A percentile compares a stretch with the other conserved stretches of the same genome.
Conservation (phyloP, 2,329 filamentous ascomycete genomes). For the Rutstroemia sydowiana region DNA sequence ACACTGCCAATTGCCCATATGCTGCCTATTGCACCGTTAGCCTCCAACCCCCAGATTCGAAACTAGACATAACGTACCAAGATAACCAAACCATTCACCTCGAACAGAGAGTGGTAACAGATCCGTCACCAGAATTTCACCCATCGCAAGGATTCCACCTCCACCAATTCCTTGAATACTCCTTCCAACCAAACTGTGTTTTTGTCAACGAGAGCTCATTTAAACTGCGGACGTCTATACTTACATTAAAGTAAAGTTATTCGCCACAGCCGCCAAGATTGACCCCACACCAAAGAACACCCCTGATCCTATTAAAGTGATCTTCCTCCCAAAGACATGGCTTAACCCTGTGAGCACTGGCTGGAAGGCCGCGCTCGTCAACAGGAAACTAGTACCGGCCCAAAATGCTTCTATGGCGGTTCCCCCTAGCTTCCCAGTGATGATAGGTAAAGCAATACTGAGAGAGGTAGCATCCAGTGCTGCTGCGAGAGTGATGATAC, state of each 20-base stretch:
- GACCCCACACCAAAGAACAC: slow-evolving; percentile 35
- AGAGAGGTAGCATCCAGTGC: slow-evolving; percentile 60
- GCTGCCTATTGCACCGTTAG: slow-evolving; percentile 16
- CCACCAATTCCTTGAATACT: slow-evolving; percentile 44
- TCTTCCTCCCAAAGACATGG: slow-evolving; percentile 36
- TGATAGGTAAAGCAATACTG: slow-evolving; percentile 51
- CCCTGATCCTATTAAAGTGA: slow-evolving; percentile 20
- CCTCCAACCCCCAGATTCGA: not conserved
- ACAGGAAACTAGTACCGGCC: slow-evolving; percentile 63
- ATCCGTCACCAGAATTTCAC: slow-evolving; percentile 40
- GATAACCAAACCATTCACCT: slow-evolving; percentile 33
- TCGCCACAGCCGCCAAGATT: slow-evolving; percentile 32
- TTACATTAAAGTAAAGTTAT: slow-evolving; percentile 31
- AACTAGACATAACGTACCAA: slow-evolving; percentile 14
- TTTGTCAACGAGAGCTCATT: not conserved
- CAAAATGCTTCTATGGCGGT: slow-evolving; percentile 59
- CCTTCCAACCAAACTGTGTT: slow-evolving; percentile 32
- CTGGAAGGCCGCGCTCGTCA: slow-evolving; percentile 56
- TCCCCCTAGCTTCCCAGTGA: slow-evolving; percentile 44
- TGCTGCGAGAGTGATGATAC: slow-evolving; percentile 50
- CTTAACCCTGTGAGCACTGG: slow-evolving; percentile 37
- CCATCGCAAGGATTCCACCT: slow-evolving; percentile 42
- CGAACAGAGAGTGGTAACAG: slow-evolving; percentile 37
- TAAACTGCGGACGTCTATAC: not conserved
- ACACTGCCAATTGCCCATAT: slow-evolving; percentile 50